Base-by-base conservation (phyloP, 495 filamentous ascomycete genomes). In the Cairneyella variabilis region DNA sequence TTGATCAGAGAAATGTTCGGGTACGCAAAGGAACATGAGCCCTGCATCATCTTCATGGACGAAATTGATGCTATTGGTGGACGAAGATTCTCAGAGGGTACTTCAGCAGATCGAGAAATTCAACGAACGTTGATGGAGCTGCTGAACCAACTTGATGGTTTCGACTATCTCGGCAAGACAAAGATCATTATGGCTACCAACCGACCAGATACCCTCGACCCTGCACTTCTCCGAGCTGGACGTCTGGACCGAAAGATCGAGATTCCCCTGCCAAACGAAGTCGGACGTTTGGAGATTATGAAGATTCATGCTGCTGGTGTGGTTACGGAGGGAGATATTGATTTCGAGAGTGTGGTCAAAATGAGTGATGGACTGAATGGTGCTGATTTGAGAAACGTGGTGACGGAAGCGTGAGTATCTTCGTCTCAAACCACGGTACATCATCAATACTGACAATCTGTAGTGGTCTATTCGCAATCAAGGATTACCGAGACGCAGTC, bases 121-220 rank as follows among this genome's bases (percentile, higher is more conserved):
- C 95, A 99, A 75, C 88, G 95, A 54, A 99, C 95, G 34, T 77
- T 99, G 56, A 99, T 99, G 95, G 95, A 99, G 66, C 79, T 99
- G 25, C 86, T 99, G 54, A 99, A 99, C 69, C 95, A 99, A 69
- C 83, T 99, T 40, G 95, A 99, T 69, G 95, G 95, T 51, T 99
- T 99, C 75, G 95, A 99, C 68, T 99, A 99, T 69, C 78, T 99
- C 4, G 95, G 95, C 51, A 95, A 97, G 79, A 99, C 95, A 20
- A 99, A 99, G 76, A 99, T 99, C 71, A 99, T 97, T 74, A 99
- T 99, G 95, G 95, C 95, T 23, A 99, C 95, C 28, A 99, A 99
- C 76, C 81, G 95, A 68, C 95, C 95, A 12, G 95, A 99, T 69
- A 99, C 95, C 2, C 82, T 99, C 17, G 95, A 99, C 66, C 95